These are phyloP conservation scores for Lasiosphaeria hispida DNA, from an alignment of 495 filamentous ascomycete species.

Conservation along the genomic window DNA sequence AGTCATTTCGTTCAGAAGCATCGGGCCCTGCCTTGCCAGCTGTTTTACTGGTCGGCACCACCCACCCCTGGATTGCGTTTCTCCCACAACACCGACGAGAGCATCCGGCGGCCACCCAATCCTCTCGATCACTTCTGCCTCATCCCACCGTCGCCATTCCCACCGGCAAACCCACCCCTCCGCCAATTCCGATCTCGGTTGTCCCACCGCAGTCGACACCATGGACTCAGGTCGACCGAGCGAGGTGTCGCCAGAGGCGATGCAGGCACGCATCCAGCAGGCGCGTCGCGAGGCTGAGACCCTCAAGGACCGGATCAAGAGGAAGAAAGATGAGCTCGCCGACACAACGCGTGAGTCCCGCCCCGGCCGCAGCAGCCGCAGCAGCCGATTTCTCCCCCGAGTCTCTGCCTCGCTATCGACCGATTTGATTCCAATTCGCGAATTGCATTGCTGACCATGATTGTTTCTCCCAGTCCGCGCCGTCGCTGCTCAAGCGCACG, in stretches of 20 bases:
- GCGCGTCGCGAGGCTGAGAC: constrained; percentile 97
- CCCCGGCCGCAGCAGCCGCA: neutral
- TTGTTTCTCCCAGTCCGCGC: constrained; percentile 66
- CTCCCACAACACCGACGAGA: constrained; percentile 24
- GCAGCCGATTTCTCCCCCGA: too few species aligned
- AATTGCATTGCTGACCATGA: constrained; percentile 13
- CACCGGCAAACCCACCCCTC: constrained; percentile 12
- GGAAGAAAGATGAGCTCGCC: constrained; percentile 98
- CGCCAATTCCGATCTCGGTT: constrained; percentile 25
- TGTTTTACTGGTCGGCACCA: constrained; percentile 33
- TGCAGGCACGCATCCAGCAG: constrained; percentile 82
- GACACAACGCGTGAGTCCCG: constrained; percentile 86
- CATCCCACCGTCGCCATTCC: constrained; percentile 24
- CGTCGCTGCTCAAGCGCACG: constrained; percentile 84
- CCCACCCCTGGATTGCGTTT: constrained; percentile 38
- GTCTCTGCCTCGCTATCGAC: too few species aligned
- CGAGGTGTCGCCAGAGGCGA: constrained; percentile 60
- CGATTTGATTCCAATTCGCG: constrained; percentile 12
- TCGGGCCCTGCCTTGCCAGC: constrained; percentile 28
- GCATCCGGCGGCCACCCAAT: constrained; percentile 28
- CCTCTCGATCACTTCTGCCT: constrained; percentile 29
- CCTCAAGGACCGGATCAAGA: constrained; percentile 97
- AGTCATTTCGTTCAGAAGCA: constrained; percentile 37
- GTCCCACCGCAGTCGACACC: constrained; percentile 21
- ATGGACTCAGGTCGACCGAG: constrained; percentile 53